These are phyloP conservation scores for Dactylorhiza incarnata DNA, from an alignment of 106 monocot species.

Conservation along the genomic window DNA sequence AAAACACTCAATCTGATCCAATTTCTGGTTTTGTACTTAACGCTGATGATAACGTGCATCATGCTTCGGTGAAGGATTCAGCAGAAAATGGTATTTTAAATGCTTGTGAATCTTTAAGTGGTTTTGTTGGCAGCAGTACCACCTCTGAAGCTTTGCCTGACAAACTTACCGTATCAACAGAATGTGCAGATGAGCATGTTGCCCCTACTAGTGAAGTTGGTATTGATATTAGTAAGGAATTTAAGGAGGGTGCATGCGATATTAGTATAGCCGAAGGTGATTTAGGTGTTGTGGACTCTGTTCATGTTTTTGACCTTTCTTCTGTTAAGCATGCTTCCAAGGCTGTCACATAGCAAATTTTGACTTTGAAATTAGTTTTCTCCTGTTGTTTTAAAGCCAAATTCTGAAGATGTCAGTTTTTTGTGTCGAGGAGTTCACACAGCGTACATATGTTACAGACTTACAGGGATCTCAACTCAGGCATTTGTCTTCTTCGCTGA, in stretches of 20 bases:
- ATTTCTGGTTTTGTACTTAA: neutral
- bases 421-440: neutral
- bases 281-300: conserved; percentile 6
- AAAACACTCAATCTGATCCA: neutral
- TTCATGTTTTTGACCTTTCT: neutral
- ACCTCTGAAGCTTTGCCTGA: neutral
- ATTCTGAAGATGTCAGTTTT: neutral
- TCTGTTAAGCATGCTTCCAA: conserved; percentile 7
- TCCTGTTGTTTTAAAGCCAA: neutral
- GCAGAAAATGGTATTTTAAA: neutral
- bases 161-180: neutral
- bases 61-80: neutral
- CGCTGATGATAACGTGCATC: neutral
- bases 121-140: neutral
- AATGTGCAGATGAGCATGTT: neutral
- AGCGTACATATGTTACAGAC: neutral
- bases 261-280: neutral
- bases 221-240: neutral
- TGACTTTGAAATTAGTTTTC: neutral
- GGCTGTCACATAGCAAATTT: neutral
- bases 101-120: neutral
- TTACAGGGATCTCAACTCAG: neutral
- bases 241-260: conserved; percentile 5
- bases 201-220: neutral
- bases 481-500: neutral